Percentiles rank a stretch among this genome's conserved stretches.
Evolutionary conservation across 257 asterid species (phyloP).

Genomic region (Solanum pennellii): DNA sequence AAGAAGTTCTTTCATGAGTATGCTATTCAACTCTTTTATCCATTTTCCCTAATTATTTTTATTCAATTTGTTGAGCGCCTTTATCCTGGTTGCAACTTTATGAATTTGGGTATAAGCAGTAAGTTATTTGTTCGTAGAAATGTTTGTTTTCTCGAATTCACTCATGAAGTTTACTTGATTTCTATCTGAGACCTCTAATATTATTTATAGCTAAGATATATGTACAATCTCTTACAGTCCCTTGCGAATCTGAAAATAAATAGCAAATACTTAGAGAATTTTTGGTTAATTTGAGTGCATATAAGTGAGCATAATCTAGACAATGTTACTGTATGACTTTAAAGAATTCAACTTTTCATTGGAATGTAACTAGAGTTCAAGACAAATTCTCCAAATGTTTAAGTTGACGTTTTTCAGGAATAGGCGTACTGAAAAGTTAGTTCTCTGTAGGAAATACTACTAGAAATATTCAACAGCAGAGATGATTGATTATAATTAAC

Average conservation of each 20-base stretch:
- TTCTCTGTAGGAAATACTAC: background rate
- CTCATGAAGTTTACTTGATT: background rate
- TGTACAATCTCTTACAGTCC: background rate
- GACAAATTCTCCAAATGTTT: background rate
- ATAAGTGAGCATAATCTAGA: background rate
- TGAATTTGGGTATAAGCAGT: background rate
- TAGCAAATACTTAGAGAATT: background rate
- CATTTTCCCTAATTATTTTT: background rate
- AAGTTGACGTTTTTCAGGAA: background rate
- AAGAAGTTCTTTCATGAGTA: conserved; percentile 69
- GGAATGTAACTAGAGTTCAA: background rate
- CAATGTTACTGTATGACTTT: background rate
- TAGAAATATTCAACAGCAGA: background rate
- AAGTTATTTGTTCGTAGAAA: background rate
- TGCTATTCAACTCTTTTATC: background rate
- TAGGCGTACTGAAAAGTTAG: background rate
- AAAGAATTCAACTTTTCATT: background rate
- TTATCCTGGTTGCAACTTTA: background rate
- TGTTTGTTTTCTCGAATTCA: background rate
- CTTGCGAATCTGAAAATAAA: background rate
- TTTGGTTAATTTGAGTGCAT: background rate
- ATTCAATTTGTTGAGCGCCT: background rate
- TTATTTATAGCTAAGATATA: background rate
- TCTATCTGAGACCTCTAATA: background rate
- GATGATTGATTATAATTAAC: background rate